Conservation (phyloP, 345 rosid species). For the Murraya paniculata region DNA sequence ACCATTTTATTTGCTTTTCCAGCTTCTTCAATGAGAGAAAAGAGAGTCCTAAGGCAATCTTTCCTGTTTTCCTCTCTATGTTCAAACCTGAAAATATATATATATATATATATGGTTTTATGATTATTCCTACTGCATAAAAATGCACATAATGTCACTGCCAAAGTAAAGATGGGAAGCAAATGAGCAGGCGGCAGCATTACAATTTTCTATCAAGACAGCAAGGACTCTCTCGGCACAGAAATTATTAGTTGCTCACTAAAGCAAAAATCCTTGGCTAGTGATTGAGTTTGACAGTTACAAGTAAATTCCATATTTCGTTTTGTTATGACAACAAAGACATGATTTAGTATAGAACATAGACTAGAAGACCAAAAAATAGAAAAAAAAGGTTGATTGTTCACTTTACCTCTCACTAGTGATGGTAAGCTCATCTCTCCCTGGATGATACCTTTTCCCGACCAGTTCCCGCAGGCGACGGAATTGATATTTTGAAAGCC, state of each 20-base stretch:
- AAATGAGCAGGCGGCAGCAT: not conserved
- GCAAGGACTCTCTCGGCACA: not conserved
- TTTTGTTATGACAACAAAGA: not conserved
- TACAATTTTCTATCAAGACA: not conserved
- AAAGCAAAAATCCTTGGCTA: not conserved
- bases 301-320: not conserved
- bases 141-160: not conserved
- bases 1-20: slow-evolving; percentile 76
- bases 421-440: slow-evolving; percentile 91
- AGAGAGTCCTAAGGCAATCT: slow-evolving; percentile 84
- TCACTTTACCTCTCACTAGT: slow-evolving; percentile 82
- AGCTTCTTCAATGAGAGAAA: slow-evolving; percentile 78
- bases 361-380: not conserved
- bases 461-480: slow-evolving; percentile 72
- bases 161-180: not conserved
- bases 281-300: not conserved
- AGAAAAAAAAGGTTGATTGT: not conserved
- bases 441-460: slow-evolving; percentile 89
- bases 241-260: not conserved
- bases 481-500: slow-evolving; percentile 81
- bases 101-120: not conserved
- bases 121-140: not conserved
- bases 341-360: not conserved
- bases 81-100: slow-evolving; percentile 63
- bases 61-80: slow-evolving; percentile 94